Conservation (phyloP, 2,329 filamentous ascomycete species). For the Didymella pomorum region DNA sequence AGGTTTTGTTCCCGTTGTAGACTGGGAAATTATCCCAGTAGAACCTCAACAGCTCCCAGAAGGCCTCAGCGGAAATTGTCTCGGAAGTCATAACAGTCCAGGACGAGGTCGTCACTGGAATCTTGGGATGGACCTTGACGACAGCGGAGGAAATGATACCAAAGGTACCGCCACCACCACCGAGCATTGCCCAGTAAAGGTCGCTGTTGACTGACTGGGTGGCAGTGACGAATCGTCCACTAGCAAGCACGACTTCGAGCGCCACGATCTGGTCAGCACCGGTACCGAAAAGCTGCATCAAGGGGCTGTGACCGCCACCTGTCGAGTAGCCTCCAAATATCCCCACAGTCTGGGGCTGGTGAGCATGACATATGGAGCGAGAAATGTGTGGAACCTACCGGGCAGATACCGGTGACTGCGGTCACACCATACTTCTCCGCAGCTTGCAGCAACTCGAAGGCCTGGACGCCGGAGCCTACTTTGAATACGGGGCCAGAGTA, state of each 20-base stretch:
- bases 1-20: conserved; percentile 39
- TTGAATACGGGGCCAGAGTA: conserved; percentile 45
- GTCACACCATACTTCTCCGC: conserved; percentile 43
- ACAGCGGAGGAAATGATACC: conserved; percentile 47
- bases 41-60: conserved; percentile 39
- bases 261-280: conserved; percentile 48
- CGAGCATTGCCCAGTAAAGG: conserved; percentile 51
- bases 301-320: conserved; percentile 63
- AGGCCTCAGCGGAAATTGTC: conserved; percentile 41
- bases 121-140: conserved; percentile 44
- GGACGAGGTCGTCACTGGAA: conserved; percentile 43
- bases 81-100: conserved; percentile 39
- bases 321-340: conserved; percentile 52
- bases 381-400: conserved; percentile 14
- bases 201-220: conserved; percentile 46
- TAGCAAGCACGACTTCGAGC: conserved; percentile 46
- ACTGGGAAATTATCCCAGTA: conserved; percentile 35
- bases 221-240: conserved; percentile 36
- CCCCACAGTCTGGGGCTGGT: conserved; percentile 56
- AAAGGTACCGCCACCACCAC: conserved; percentile 49
- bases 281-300: conserved; percentile 57
- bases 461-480: conserved; percentile 44
- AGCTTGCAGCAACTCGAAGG: conserved; percentile 40
- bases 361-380: neutral
- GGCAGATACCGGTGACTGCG: conserved; percentile 49